Conservation (phyloP, 768 basidiomycete genomes). For the Panus rudis region DNA sequence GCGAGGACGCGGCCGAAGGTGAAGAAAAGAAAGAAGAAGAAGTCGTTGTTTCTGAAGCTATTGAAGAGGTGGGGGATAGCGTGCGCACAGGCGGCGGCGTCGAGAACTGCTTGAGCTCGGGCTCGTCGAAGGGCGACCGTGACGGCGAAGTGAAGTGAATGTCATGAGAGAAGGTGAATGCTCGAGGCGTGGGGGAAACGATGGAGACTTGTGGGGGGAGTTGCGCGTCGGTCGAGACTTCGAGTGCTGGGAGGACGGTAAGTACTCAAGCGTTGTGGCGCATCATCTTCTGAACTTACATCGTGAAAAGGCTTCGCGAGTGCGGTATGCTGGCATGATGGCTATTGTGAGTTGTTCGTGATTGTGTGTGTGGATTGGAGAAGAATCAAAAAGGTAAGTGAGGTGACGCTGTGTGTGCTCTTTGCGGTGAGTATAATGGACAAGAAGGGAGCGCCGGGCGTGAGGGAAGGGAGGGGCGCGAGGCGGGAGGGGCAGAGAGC, state of each 20-base stretch:
- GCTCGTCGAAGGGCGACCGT: constrained; percentile 64
- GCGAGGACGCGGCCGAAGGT: constrained; percentile 23
- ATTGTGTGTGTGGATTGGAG: constrained; percentile 17
- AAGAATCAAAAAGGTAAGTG: constrained; percentile 25
- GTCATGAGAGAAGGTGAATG: constrained; percentile 50
- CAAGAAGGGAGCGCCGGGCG: too few species aligned
- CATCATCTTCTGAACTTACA: constrained; percentile 34
- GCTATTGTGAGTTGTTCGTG: constrained; percentile 27
- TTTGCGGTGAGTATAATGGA: constrained; percentile 25
- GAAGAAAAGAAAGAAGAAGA: constrained; percentile 29
- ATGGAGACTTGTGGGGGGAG: constrained; percentile 48
- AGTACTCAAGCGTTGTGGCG: constrained; percentile 2
- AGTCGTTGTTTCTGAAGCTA: constrained; percentile 33
- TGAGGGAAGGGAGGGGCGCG: constrained; percentile 31
- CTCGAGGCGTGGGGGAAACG: constrained; percentile 62
- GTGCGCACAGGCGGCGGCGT: constrained; percentile 39
- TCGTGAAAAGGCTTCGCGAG: constrained; percentile 62
- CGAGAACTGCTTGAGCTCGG: constrained; percentile 45
- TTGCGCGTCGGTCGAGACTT: constrained; percentile 61
- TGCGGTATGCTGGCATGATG: constrained; percentile 77
- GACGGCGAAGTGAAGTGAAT: constrained; percentile 53
- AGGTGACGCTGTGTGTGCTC: constrained; percentile 19
- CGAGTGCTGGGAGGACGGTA: constrained; percentile 47
- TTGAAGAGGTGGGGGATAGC: constrained; percentile 35
- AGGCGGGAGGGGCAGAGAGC: constrained; percentile 35